Conservation (phyloP, 495 filamentous ascomycete genomes). For the Aspergillus nanangensis region DNA sequence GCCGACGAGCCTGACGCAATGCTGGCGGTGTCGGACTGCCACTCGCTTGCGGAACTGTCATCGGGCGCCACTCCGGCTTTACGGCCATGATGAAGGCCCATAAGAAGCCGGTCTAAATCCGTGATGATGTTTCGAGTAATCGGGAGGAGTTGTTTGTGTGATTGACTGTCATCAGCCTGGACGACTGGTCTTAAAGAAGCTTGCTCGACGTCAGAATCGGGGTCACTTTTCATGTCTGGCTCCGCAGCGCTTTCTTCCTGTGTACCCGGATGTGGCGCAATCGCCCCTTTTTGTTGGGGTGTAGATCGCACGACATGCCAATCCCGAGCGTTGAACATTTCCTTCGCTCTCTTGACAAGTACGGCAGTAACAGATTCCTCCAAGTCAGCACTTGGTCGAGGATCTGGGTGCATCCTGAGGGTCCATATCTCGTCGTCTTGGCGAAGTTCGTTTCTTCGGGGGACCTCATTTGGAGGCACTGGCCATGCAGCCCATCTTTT, state of each 20-base stretch:
- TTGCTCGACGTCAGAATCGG: constrained; percentile 9
- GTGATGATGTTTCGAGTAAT: constrained; percentile 59
- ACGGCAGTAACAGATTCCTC: constrained; percentile 62
- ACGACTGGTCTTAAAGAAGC: constrained; percentile 34
- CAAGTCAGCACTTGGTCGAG: constrained; percentile 51
- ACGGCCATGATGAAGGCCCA: constrained; percentile 60
- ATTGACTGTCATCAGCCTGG: constrained; percentile 59
- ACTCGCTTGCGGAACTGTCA: constrained; percentile 17
- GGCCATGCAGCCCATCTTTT: constrained; percentile 79
- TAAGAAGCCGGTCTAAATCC: constrained; percentile 61
- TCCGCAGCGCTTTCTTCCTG: constrained; percentile 8
- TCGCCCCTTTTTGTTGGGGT: background rate
- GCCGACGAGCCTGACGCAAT: constrained; percentile 11
- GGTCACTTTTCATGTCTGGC: constrained; percentile 13
- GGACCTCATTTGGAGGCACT: constrained; percentile 53
- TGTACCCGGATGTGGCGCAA: constrained; percentile 1
- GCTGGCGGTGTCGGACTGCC: constrained; percentile 18
- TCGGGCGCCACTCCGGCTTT: constrained; percentile 32
- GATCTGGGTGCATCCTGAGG: constrained; percentile 33
- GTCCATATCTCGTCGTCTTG: constrained; percentile 45
- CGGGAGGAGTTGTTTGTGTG: constrained; percentile 56
- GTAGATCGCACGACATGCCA: constrained; percentile 13
- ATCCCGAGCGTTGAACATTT: constrained; percentile 46
- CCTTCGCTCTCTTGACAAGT: constrained; percentile 60
- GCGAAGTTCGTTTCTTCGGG: constrained; percentile 46